Base-by-base conservation (phyloP, 345 rosid species). In the Brassica rapa region DNA sequence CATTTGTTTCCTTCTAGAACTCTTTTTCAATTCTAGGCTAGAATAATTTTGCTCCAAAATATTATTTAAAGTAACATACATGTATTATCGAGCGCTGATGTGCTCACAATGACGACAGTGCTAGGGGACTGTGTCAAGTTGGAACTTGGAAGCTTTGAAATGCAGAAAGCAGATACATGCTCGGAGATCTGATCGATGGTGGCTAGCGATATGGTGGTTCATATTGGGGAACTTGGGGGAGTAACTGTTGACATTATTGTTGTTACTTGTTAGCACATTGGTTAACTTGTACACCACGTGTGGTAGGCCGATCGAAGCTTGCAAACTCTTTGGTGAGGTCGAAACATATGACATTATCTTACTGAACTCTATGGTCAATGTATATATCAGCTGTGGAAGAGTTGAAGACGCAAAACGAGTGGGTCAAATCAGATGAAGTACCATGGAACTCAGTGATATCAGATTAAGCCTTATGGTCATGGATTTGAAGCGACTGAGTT, bases 371-470 rank as follows among this genome's bases (percentile, higher is more conserved):
- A 89, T 94, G 98, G 86, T 92, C 85, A 88, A 90, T 86, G 6
- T 90, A 88, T 81, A 88, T 82, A 84, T 89, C 72, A 90, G 75
- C 65, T 88, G 86, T 14, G 93, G 97, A 68, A 86, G 89, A 85
- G 67, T 92, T 9, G 88, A 88, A 37, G 93, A 88, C 63, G 94
- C 98, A 46, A 89, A 85, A 77, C 67, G 74, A 65, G 65, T 90
- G 12, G 86, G 77, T 68, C 0, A 88, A 85, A 70, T 76, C 89
- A 4, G 97, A 93, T 57, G 85, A 80, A 73, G 70, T 88, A 49
- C 80, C 97, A 43, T 93, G 98, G 94, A 90, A 89, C 75, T 81
- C 91, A 57, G 89, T 93, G 94, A 75, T 93, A 79, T 86, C 85
- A 85, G 94, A 97, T 41, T 93, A 7, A 90, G 81, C 93, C 97